Percentiles rank a stretch among this genome's conserved stretches.
Evolutionary conservation across 1,284 basidiomycete genomes (phyloP).

Genomic region (Cryptococcus jaspeensis): DNA sequence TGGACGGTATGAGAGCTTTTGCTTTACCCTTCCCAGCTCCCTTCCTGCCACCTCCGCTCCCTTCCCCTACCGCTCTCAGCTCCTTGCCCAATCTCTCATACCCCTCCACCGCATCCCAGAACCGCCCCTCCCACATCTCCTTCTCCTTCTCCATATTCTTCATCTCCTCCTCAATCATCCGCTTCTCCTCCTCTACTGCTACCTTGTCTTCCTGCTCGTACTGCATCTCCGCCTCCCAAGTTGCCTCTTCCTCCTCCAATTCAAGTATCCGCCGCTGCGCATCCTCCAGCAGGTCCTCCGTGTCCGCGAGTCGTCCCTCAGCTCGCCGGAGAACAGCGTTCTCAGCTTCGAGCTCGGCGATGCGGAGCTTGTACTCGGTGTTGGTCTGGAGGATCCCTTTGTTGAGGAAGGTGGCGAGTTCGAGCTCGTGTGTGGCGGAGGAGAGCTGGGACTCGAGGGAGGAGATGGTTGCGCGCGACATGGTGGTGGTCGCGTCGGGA

Average conservation of each 20-base stretch:
- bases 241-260: too few relatives aligned
- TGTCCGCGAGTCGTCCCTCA: slow-evolving; percentile 30
- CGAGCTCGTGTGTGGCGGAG: slow-evolving; percentile 32
- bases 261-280: slow-evolving; percentile 8
- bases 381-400: slow-evolving; percentile 42
- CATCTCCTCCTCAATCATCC: background rate
- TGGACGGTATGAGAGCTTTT: too few relatives aligned
- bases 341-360: slow-evolving; percentile 40
- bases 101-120: slow-evolving; percentile 3
- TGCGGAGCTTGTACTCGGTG: slow-evolving; percentile 36
- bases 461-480: slow-evolving; percentile 9
- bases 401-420: slow-evolving; percentile 42
- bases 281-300: slow-evolving; percentile 34
- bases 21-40: background rate
- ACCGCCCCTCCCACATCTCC: slow-evolving; percentile 12
- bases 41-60: background rate
- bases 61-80: slow-evolving; percentile 6
- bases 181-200: slow-evolving; percentile 1
- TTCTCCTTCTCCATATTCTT: slow-evolving; percentile 8
- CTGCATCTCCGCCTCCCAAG: background rate
- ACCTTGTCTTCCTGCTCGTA: slow-evolving; percentile 1
- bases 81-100: background rate
- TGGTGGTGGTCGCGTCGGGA: background rate
- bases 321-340: slow-evolving; percentile 35
- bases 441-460: slow-evolving; percentile 18